These are phyloP conservation scores for Leucocoprinus leucothites DNA, from an alignment of 768 basidiomycete genomes.

Conservation along the genomic window DNA sequence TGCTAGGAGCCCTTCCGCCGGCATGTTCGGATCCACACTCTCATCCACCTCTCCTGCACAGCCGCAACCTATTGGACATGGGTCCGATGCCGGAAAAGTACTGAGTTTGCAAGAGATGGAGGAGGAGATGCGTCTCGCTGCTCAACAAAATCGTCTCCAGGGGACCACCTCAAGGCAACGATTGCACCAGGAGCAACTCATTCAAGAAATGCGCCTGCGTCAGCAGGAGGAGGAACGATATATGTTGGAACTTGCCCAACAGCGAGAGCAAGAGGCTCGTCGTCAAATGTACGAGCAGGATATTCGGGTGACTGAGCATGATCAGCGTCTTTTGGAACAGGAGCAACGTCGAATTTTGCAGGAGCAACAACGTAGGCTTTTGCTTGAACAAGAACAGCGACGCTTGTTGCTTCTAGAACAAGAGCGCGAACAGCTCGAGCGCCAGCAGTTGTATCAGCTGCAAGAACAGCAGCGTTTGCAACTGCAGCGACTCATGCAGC, in stretches of 20 bases:
- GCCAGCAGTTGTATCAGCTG: constrained; percentile 20
- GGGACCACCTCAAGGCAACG: constrained; percentile 12
- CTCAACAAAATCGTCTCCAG: constrained; percentile 33
- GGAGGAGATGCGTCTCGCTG: constrained; percentile 72
- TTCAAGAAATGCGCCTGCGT: constrained; percentile 24
- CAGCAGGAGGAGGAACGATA: constrained; percentile 26
- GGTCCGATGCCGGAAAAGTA: constrained; percentile 27
- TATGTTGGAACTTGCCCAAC: constrained; percentile 7
- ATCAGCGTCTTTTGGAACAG: constrained; percentile 9
- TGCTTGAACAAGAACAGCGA: constrained; percentile 5
- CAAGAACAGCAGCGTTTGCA: constrained; percentile 42
- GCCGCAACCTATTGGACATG: constrained; percentile 29
- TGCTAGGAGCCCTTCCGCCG: constrained; percentile 19
- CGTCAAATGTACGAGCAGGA: constrained; percentile 6
- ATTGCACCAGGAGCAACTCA: constrained; percentile 15
- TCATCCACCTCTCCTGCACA: constrained; percentile 24
- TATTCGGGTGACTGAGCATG: constrained; percentile 5
- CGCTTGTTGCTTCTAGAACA: constrained; percentile 13
- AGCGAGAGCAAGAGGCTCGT: constrained; percentile 1
- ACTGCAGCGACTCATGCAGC: constrained; percentile 51
- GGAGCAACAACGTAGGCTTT: constrained; percentile 1
- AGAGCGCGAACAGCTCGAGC: constrained; percentile 13
- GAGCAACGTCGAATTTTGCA: constrained; percentile 1
- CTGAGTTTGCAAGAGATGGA: constrained; percentile 82
- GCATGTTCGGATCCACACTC: constrained; percentile 28